Evolutionary conservation across 2,329 filamentous ascomycete species (phyloP), one percentile per base, ranked within the genome.

Genomic region (Clarireedia sp.): DNA sequence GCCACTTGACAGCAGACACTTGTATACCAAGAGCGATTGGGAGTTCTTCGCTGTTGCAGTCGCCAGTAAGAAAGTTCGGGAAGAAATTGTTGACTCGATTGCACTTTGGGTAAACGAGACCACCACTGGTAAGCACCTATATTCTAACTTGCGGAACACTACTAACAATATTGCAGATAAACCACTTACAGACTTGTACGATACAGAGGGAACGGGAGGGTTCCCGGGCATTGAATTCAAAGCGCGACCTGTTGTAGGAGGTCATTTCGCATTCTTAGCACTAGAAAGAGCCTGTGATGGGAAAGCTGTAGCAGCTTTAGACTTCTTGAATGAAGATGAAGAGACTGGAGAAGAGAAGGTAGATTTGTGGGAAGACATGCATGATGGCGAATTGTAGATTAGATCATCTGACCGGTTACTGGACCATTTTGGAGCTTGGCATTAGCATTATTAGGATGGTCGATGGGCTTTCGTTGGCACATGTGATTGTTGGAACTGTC

Each of bases 21-120:
- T 92, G 3, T 94, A 94, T 70, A 86, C 89, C 36, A 95, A 95
- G 72, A 90, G 86, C 29, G 90, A 95, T 71, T 95, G 90, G 90
- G 86, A 94, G 64, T 90, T 95, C 69, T 91, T 94, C 69, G 87
- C 89, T 0, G 89, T 90, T 47, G 87, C 89, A 1, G 86, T 95
- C 5, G 81, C 88, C 3, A 83, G 82, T 62, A 79, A 80, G 67
- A 72, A 77, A 56, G 86, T 87, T 1, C 79, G 89, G 53, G 76
- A 78, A 2, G 81, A 87, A 67, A 90, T 95, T 50, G 73, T 94
- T 37, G 78, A 89, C 57, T 80, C 82, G 17, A 85, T 94, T 41
- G 87, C 88, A 1, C 74, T 74, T 55, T 95, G 90, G 90, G 76
- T 95, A 57, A 95, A 94, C 66, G 88, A 95, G 71, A 95, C 89